Evolutionary conservation across 257 asterid species (phyloP), one percentile per base, ranked within the genome.

Genomic region (Solanum rostratum): DNA sequence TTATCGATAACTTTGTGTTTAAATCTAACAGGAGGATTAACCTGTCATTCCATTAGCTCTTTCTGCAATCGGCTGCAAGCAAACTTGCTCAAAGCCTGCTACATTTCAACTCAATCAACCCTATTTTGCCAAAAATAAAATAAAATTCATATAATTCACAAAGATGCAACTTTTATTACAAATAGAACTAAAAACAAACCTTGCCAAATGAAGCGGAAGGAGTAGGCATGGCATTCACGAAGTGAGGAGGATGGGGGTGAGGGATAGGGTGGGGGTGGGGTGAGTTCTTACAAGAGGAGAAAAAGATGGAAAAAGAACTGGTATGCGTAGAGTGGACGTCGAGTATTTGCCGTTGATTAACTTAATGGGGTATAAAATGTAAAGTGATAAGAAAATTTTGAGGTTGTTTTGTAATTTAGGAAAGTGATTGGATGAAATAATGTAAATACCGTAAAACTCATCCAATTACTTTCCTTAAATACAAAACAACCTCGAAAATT

Each of bases 31-130:
- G 97, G 99, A 10, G 99, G 98, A 87, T 96, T 96, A 73, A 91
- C 92, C 91, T 96, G 99, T 98, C 99, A 96, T 91, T 96, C 99
- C 87, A 91, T 89, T 86, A 97, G 92, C 90, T 97, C 99, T 80
- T 97, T 97, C 92, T 97, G 99, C 79, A 96, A 87, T 86, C 99
- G 98, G 89, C 93, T 95, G 90, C 95, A 85, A 2, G 99, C 98
- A 92, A 97, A 94, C 92, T 97, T 97, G 95, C 99, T 95, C 91
- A 96, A 86, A 60, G 93, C 94, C 98, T 96, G 52, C 63, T 59
- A 68, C 81, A 83, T 68, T 83, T 37, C 68, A 83, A 27, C 53
- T 68, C 68, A 68, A 83, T 83, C 10, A 41, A 46, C 63, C 50
- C 66, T 43, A 65, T 46, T 65, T 70, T 50, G 15, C 43, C 14